Percentiles rank a stretch among this genome's conserved stretches.
Evolutionary conservation across 2,329 filamentous ascomycete species (phyloP).

Genomic region (Bipolaris victoriae): DNA sequence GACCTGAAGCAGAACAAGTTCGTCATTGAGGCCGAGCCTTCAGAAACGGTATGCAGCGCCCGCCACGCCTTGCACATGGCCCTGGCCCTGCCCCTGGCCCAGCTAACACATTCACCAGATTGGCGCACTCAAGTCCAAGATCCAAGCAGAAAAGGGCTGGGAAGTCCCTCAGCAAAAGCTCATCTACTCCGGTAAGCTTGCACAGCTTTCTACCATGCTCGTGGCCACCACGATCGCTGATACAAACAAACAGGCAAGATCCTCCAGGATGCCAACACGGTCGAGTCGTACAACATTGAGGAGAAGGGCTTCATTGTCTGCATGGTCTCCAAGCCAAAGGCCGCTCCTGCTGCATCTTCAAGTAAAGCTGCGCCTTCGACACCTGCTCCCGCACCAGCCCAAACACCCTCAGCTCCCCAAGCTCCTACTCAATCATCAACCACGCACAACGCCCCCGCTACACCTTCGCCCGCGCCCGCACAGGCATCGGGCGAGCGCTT

Average conservation of each 20-base stretch:
- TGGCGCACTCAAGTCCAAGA: slow-evolving; percentile 89
- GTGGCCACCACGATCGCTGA: slow-evolving; percentile 31
- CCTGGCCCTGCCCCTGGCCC: slow-evolving; percentile 17
- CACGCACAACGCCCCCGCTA: slow-evolving; percentile 57
- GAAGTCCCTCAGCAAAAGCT: slow-evolving; percentile 89
- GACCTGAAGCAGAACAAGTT: slow-evolving; percentile 99
- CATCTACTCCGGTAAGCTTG: slow-evolving; percentile 87
- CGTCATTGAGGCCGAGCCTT: slow-evolving; percentile 90
- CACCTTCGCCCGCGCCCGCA: slow-evolving; percentile 57
- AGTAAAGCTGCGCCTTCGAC: slow-evolving; percentile 63
- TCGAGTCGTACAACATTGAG: slow-evolving; percentile 97
- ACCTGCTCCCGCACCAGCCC: slow-evolving; percentile 54
- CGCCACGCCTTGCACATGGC: slow-evolving; percentile 19
- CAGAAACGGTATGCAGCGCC: slow-evolving; percentile 73
- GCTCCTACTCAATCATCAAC: slow-evolving; percentile 59
- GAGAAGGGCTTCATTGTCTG: slow-evolving; percentile 99
- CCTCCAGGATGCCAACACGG: slow-evolving; percentile 94
- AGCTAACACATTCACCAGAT: slow-evolving; percentile 63
- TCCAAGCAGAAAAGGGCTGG: slow-evolving; percentile 91
- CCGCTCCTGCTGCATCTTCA: slow-evolving; percentile 56
- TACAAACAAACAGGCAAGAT: slow-evolving; percentile 77
- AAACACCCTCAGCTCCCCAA: slow-evolving; percentile 62
- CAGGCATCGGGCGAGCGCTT: slow-evolving; percentile 54
- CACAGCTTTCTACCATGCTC: slow-evolving; percentile 15
- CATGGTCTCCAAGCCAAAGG: slow-evolving; percentile 95